Conservation (phyloP, 495 filamentous ascomycete genomes). For the Annulohypoxylon nitens region DNA sequence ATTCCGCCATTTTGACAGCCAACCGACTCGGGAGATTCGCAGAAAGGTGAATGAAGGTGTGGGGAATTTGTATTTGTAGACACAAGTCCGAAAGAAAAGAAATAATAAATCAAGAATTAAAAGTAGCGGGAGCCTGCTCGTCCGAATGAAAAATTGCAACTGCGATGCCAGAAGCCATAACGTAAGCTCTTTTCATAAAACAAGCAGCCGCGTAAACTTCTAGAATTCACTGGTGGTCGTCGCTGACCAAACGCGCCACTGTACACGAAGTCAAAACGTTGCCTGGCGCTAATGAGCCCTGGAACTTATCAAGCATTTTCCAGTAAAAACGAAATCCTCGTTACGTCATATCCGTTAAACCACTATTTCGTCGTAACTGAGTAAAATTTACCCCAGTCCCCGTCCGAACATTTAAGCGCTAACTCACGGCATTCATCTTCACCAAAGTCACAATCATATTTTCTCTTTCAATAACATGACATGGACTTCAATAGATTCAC, state of each 20-base stretch:
- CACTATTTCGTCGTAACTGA: background rate
- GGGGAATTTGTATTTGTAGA: background rate
- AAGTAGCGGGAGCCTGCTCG: slow-evolving; percentile 18
- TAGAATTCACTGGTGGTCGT: slow-evolving; percentile 23
- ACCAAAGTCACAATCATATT: background rate
- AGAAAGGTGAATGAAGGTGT: background rate
- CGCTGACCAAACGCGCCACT: slow-evolving; percentile 35
- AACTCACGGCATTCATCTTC: background rate
- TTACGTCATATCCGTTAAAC: background rate
- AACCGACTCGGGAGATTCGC: background rate
- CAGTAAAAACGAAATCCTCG: background rate
- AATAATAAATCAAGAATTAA: slow-evolving; percentile 18
- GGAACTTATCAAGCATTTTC: slow-evolving; percentile 6
- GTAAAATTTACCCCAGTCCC: background rate
- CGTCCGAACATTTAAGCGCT: background rate
- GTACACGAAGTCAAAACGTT: slow-evolving; percentile 27
- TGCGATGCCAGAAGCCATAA: slow-evolving; percentile 18
- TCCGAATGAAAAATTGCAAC: slow-evolving; percentile 19
- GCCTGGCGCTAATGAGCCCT: slow-evolving; percentile 25
- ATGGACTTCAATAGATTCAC: no score
- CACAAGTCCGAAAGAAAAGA: background rate
- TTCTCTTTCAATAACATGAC: background rate
- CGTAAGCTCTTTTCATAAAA: slow-evolving; percentile 20
- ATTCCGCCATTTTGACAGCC: slow-evolving; percentile 66
- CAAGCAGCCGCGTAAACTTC: slow-evolving; percentile 15